Conservation (phyloP, 2,329 filamentous ascomycete species). For the Thelonectria discophora region DNA sequence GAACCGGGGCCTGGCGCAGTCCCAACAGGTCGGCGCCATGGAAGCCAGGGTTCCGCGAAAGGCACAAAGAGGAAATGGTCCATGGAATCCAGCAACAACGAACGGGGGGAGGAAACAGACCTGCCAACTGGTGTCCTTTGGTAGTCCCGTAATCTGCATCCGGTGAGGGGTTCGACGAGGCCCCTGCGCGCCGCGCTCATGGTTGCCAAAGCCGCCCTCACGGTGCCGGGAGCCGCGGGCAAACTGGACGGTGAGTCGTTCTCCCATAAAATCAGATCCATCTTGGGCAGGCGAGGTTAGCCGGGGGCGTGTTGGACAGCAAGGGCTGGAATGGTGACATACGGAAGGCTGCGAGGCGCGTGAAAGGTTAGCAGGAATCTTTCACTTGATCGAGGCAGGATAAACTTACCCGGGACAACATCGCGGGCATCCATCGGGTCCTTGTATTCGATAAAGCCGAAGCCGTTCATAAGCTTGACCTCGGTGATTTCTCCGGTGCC, state of each 20-base stretch:
- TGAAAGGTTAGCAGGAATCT: conserved; percentile 32
- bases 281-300: conserved; percentile 64
- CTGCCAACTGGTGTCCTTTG: conserved; percentile 99
- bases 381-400: not conserved
- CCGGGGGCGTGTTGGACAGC: conserved; percentile 25
- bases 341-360: conserved; percentile 64
- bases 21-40: conserved; percentile 41
- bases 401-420: conserved; percentile 88
- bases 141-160: conserved; percentile 98
- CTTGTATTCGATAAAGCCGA: conserved; percentile 99
- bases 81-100: conserved; percentile 58
- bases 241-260: conserved; percentile 97
- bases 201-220: conserved; percentile 58
- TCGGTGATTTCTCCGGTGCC: conserved; percentile 97
- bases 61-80: conserved; percentile 45
- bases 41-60: conserved; percentile 45
- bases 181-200: conserved; percentile 71
- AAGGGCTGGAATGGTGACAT: conserved; percentile 51
- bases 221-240: conserved; percentile 81
- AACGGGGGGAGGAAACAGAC: conserved; percentile 81
- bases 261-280: conserved; percentile 97
- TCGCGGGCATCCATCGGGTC: conserved; percentile 98
- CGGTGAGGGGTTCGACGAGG: conserved; percentile 94
- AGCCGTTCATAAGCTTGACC: conserved; percentile 99
- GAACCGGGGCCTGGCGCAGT: conserved; percentile 41